phyloP scores from a whole-genome alignment of 176 grass and related monocot genomes.

The Eragrostis curvula region DNA sequence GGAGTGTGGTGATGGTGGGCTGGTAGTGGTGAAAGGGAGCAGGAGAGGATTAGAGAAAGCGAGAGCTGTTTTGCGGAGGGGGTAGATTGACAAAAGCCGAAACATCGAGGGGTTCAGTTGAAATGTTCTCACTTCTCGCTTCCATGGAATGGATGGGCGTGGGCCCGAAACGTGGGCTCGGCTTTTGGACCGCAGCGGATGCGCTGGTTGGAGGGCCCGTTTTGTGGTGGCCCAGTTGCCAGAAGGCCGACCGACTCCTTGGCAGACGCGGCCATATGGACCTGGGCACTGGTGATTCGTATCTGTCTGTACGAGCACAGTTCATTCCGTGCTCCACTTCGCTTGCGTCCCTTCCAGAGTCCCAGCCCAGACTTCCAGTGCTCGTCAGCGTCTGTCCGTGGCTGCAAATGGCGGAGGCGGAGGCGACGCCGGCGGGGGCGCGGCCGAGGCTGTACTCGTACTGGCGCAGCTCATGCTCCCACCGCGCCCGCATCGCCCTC shows the following conservation, averaged over 20 bases:
- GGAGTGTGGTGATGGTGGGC: not conserved
- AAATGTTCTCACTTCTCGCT: not conserved
- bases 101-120: not conserved
- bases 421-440: not conserved
- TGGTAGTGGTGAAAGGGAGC: constrained; percentile 8
- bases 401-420: constrained; percentile 28
- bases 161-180: not conserved
- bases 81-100: not conserved
- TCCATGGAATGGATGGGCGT: not conserved
- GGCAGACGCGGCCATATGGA: not conserved
- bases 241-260: not conserved
- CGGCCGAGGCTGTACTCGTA: constrained; percentile 57
- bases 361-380: not conserved
- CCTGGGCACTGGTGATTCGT: no score
- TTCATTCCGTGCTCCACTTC: constrained; percentile 36
- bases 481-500: constrained; percentile 70
- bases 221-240: constrained; percentile 39
- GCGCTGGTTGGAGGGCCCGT: not conserved
- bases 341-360: not conserved
- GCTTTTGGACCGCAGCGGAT: constrained; percentile 21
- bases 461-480: constrained; percentile 65
- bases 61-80: constrained; percentile 16
- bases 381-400: not conserved
- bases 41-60: constrained; percentile 42
- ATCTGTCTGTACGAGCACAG: no score